Evolutionary conservation across 306 rosid genomes (phyloP).

Genomic region (Dalbergia cultrata): DNA sequence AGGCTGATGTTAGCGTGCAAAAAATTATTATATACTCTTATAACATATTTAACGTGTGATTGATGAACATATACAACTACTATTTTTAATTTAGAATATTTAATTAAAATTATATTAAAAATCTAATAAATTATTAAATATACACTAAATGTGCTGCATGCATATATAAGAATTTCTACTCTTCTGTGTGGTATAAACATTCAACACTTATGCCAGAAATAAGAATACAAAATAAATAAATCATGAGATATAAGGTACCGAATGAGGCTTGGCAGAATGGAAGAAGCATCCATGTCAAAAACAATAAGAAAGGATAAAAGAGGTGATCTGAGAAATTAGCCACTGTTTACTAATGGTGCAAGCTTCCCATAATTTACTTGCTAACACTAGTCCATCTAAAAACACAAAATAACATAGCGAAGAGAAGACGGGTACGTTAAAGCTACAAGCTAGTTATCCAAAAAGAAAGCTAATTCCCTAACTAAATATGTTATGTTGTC

Average conservation of each 20-base stretch:
- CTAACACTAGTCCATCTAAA: slow-evolving; percentile 38
- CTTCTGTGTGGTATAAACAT: too few species aligned
- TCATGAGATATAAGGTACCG: slow-evolving; percentile 13
- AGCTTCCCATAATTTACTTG: slow-evolving; percentile 33
- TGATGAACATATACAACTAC: too few species aligned
- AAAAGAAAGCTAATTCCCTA: background rate
- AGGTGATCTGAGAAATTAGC: slow-evolving; percentile 11
- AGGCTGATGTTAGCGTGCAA: too few species aligned
- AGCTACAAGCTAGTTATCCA: slow-evolving; percentile 52
- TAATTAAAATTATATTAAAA: too few species aligned
- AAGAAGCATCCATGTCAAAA: slow-evolving; percentile 48
- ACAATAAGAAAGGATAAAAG: slow-evolving; percentile 34
- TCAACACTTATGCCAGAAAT: slow-evolving; percentile 24
- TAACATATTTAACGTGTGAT: too few species aligned
- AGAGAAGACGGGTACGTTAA: slow-evolving; percentile 36
- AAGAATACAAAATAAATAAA: slow-evolving; percentile 4
- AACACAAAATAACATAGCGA: slow-evolving; percentile 12
- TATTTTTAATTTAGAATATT: too few species aligned
- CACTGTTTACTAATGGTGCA: slow-evolving; percentile 37
- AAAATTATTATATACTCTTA: too few species aligned
- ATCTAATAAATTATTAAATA: too few species aligned
- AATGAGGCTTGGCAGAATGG: slow-evolving; percentile 31
- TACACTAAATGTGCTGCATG: too few species aligned
- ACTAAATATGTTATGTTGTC: background rate
- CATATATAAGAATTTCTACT: too few species aligned